Evolutionary conservation across 257 asterid genomes (phyloP).

Genomic region (Dorcoceras hygrometricum): DNA sequence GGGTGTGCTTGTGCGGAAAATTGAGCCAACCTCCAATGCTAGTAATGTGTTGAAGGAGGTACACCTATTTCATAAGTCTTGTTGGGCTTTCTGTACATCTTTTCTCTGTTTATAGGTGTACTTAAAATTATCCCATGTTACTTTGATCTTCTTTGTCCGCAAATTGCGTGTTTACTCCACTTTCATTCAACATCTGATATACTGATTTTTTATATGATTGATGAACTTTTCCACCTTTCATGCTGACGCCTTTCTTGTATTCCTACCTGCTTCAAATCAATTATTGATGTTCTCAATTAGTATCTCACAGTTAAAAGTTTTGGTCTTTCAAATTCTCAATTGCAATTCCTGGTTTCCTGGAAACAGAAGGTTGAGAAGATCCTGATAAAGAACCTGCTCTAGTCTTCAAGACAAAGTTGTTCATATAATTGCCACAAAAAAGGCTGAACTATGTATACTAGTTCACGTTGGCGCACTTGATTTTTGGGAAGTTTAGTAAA

Average conservation of each 20-base stretch:
- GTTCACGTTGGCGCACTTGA: neutral
- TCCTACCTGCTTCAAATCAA: neutral
- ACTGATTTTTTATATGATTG: neutral
- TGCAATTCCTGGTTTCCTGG: conserved; percentile 9
- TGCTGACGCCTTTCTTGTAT: conserved; percentile 12
- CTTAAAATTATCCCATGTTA: conserved; percentile 13
- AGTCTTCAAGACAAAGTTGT: neutral
- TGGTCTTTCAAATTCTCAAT: neutral
- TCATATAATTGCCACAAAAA: neutral
- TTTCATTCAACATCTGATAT: conserved; percentile 3
- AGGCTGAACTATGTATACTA: neutral
- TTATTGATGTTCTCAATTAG: neutral
- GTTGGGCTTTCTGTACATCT: conserved; percentile 20
- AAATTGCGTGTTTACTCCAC: neutral
- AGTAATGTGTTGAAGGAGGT: conserved; percentile 71
- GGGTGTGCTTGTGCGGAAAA: conserved; percentile 83
- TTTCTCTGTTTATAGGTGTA: neutral
- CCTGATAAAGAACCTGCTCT: neutral
- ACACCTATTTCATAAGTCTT: conserved; percentile 20
- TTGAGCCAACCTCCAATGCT: conserved; percentile 81
- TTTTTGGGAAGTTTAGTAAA: neutral
- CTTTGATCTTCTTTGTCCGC: conserved; percentile 6
- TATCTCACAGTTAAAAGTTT: neutral
- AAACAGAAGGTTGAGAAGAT: neutral
- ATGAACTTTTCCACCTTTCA: conserved; percentile 1